Conservation (phyloP, 148 eudicot species). For the Vaccinium darrowii region DNA sequence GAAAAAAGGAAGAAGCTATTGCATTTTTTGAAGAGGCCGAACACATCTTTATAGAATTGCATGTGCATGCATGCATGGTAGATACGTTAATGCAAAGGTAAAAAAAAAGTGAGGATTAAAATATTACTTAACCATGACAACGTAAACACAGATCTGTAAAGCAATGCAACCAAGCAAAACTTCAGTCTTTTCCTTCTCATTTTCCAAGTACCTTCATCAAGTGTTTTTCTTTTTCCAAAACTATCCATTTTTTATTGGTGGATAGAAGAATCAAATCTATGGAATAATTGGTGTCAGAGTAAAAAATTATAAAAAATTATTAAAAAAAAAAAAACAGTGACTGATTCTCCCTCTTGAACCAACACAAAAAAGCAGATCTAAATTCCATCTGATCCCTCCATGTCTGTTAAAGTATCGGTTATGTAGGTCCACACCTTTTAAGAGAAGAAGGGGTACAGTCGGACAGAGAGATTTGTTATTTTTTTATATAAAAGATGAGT, state of each 20-base stretch:
- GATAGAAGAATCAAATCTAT: constrained; percentile 20
- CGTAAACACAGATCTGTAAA: constrained; percentile 1
- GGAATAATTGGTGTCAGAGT: constrained; percentile 17
- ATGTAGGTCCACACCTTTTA: neutral
- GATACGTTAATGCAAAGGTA: neutral
- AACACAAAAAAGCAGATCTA: constrained; percentile 19
- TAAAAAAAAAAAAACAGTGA: neutral
- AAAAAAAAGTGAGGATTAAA: neutral
- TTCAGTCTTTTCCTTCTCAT: neutral
- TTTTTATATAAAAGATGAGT: no score
- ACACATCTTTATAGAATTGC: neutral
- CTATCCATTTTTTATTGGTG: neutral
- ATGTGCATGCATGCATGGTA: neutral
- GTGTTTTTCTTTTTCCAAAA: neutral
- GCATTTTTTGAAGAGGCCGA: no score
- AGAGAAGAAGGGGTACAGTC: no score
- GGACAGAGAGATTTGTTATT: no score
- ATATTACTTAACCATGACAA: neutral
- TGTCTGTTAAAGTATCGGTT: constrained; percentile 20
- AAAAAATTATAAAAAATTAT: neutral
- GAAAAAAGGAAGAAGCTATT: no score
- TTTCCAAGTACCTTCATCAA: neutral
- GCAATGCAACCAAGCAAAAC: neutral
- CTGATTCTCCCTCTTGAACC: constrained; percentile 17
- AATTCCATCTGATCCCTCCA: neutral